phyloP scores from a whole-genome alignment of 257 asterid species.

The Solanum sparsipilum region DNA sequence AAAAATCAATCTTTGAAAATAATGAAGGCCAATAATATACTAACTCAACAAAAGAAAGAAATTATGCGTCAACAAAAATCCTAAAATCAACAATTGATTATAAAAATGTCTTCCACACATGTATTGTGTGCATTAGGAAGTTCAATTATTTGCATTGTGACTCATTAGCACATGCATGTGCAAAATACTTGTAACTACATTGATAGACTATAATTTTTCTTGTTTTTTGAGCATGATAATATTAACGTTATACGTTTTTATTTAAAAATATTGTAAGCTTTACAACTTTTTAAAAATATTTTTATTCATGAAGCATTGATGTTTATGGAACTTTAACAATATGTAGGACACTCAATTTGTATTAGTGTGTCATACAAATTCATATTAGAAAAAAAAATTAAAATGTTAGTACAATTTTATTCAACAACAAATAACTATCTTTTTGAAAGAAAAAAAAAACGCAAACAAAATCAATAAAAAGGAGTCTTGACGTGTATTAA shows the following conservation, averaged over 20 bases:
- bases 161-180: background rate
- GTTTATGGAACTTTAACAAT: background rate
- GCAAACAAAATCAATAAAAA: background rate
- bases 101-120: background rate
- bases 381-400: background rate
- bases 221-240: too few relatives aligned
- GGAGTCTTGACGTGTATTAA: background rate
- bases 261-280: too few relatives aligned
- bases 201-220: too few relatives aligned
- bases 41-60: too few relatives aligned
- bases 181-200: too few relatives aligned
- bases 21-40: too few relatives aligned
- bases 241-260: too few relatives aligned
- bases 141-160: background rate
- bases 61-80: background rate
- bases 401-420: background rate
- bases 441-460: too few relatives aligned
- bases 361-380: background rate
- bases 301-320: too few relatives aligned
- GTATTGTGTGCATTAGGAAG: background rate
- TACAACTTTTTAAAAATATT: too few relatives aligned
- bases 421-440: background rate
- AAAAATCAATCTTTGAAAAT: too few relatives aligned
- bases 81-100: background rate
- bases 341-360: background rate